Conservation (phyloP, 2,329 filamentous ascomycete genomes). For the Trichoderma koningii region DNA sequence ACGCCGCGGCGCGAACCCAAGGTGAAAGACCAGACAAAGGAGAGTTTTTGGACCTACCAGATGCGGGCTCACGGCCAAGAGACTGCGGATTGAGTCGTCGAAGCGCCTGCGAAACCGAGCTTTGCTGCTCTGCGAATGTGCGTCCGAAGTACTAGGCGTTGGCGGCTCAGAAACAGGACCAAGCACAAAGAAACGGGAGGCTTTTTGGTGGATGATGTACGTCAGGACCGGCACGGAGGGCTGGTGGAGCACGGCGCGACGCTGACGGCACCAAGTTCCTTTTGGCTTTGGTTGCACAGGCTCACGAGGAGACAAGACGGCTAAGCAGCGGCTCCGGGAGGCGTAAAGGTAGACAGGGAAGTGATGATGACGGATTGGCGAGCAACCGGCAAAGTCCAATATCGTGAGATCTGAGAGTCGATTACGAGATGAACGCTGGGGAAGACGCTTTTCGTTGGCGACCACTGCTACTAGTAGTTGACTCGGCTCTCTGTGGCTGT, state of each 20-base stretch:
- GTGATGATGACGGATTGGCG: background rate
- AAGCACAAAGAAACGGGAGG: conserved; percentile 26
- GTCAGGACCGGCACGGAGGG: conserved; percentile 28
- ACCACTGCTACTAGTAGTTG: background rate
- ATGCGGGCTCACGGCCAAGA: background rate
- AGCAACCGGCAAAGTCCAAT: background rate
- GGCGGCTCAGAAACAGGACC: conserved; percentile 25
- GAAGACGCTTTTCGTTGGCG: conserved; percentile 3
- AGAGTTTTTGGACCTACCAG: conserved; percentile 16
- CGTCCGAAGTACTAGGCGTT: conserved; percentile 23
- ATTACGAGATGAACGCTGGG: conserved; percentile 14
- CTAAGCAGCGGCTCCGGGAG: conserved; percentile 15
- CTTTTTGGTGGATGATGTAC: conserved; percentile 28
- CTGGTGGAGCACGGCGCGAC: conserved; percentile 27
- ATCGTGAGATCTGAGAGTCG: conserved; percentile 1
- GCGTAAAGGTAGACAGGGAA: background rate
- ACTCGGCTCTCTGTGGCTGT: background rate
- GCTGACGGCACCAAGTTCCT: conserved; percentile 26
- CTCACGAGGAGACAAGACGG: conserved; percentile 19
- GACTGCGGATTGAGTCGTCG: conserved; percentile 16
- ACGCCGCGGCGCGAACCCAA: too few species aligned
- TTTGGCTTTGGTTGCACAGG: conserved; percentile 13
- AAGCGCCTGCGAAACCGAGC: background rate
- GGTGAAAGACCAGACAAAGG: background rate
- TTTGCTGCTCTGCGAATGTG: conserved; percentile 10